Evolutionary conservation across 371 early-diverging fungal species (phyloP).

Genomic region (Haplosporangium sp.): DNA sequence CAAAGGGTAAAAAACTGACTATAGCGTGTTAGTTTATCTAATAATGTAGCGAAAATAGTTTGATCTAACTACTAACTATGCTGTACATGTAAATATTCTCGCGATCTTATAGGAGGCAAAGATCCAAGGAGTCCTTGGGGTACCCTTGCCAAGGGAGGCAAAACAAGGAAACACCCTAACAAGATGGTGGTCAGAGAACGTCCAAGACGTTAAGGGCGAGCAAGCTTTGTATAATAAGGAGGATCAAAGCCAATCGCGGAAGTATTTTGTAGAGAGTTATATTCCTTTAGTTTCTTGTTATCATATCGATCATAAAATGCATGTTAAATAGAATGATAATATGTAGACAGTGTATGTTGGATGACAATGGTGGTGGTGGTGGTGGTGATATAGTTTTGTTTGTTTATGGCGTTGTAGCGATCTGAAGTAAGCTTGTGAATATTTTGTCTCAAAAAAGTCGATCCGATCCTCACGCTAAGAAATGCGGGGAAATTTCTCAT

Average conservation of each 20-base stretch:
- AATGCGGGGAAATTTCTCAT: slow-evolving; percentile 17
- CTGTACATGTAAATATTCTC: too few species aligned
- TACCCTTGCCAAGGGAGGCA: slow-evolving; percentile 95
- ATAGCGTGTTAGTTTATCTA: not conserved
- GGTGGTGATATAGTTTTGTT: too few species aligned
- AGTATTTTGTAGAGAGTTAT: not conserved
- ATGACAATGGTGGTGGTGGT: too few species aligned
- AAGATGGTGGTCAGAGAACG: slow-evolving; percentile 84
- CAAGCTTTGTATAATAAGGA: not conserved
- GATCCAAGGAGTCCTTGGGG: slow-evolving; percentile 96
- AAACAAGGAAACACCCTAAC: slow-evolving; percentile 84
- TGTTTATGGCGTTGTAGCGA: not conserved
- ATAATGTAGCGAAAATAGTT: not conserved
- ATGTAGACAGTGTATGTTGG: not conserved
- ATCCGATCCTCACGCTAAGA: not conserved
- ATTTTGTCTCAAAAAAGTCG: not conserved
- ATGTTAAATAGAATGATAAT: too few species aligned
- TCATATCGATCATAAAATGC: not conserved
- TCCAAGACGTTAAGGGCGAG: slow-evolving; percentile 71
- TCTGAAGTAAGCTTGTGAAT: not conserved
- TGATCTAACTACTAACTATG: too few species aligned
- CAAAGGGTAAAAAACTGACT: slow-evolving; percentile 79
- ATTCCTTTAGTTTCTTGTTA: slow-evolving; percentile 1
- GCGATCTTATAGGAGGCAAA: slow-evolving; percentile 57
- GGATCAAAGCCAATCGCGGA: not conserved